Percentiles rank a stretch among this genome's conserved stretches.
Evolutionary conservation across 164 flowering plant species (phyloP).

Genomic region (Cinnamomum chago): DNA sequence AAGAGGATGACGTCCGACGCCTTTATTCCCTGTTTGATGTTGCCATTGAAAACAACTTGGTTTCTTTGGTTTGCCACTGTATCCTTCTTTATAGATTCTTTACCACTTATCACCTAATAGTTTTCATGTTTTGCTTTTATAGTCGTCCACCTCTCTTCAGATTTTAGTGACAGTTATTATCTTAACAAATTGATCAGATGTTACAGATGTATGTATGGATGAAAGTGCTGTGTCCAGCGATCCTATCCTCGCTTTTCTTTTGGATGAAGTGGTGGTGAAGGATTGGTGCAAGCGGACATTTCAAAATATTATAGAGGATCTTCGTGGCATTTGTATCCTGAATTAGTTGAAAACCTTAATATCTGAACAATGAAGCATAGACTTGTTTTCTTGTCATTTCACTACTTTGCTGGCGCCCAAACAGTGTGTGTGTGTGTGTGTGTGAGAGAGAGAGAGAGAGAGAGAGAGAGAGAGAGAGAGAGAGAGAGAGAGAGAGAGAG

Average conservation of each 20-base stretch:
- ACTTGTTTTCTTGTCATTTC: neutral
- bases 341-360: neutral
- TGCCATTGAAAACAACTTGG: slow-evolving; percentile 85
- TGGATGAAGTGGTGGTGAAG: slow-evolving; percentile 97
- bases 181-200: slow-evolving; percentile 67
- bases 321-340: slow-evolving; percentile 80
- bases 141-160: neutral
- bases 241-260: slow-evolving; percentile 81
- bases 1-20: slow-evolving; percentile 68
- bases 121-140: neutral
- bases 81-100: slow-evolving; percentile 41
- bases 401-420: neutral
- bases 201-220: slow-evolving; percentile 98
- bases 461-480: too few species aligned
- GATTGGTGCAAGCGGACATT: slow-evolving; percentile 90
- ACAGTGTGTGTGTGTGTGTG: too few species aligned
- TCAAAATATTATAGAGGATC: slow-evolving; percentile 44
- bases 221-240: slow-evolving; percentile 98
- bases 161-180: neutral
- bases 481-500: too few species aligned
- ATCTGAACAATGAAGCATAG: neutral
- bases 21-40: slow-evolving; percentile 89
- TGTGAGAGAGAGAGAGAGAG: too few species aligned
- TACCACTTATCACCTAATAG: neutral
- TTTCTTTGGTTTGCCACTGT: slow-evolving; percentile 91